A percentile compares a stretch with the other conserved stretches of the same genome.
Conservation (phyloP, 1,284 basidiomycete genomes). For the Puccinia hordei region DNA sequence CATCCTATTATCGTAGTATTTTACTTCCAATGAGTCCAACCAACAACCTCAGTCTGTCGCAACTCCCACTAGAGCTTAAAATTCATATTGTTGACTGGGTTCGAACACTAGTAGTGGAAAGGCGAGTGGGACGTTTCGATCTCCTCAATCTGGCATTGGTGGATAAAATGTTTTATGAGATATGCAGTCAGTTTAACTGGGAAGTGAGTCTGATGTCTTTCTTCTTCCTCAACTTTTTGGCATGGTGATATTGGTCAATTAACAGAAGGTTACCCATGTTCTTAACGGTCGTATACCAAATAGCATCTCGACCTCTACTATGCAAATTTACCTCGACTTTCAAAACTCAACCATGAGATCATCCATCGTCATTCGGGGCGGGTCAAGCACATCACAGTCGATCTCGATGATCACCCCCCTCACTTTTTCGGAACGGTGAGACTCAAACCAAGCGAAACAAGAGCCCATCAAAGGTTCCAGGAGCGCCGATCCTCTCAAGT, state of each 20-base stretch:
- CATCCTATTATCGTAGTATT: background rate
- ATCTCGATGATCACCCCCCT: background rate
- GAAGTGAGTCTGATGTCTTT: background rate
- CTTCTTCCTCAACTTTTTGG: background rate
- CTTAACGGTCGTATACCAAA: background rate
- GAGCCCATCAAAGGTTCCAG: background rate
- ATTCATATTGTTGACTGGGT: background rate
- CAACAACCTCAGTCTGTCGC: background rate
- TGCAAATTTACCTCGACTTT: background rate
- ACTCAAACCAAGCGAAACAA: background rate
- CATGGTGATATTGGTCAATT: background rate
- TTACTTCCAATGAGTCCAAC: background rate
- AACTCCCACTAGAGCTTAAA: conserved; percentile 7
- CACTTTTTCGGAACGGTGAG: background rate
- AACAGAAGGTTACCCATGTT: background rate
- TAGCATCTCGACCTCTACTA: background rate
- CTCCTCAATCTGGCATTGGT: conserved; percentile 3
- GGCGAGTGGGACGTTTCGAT: background rate
- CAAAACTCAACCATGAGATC: background rate
- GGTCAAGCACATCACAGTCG: conserved; percentile 7
- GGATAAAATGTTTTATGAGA: background rate
- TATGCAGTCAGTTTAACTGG: conserved; percentile 1
- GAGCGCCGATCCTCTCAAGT: conserved; percentile 6
- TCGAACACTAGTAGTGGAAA: background rate
- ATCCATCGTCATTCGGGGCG: background rate